Evolutionary conservation across 257 asterid species (phyloP).

Genomic region (Jacaranda copaia): DNA sequence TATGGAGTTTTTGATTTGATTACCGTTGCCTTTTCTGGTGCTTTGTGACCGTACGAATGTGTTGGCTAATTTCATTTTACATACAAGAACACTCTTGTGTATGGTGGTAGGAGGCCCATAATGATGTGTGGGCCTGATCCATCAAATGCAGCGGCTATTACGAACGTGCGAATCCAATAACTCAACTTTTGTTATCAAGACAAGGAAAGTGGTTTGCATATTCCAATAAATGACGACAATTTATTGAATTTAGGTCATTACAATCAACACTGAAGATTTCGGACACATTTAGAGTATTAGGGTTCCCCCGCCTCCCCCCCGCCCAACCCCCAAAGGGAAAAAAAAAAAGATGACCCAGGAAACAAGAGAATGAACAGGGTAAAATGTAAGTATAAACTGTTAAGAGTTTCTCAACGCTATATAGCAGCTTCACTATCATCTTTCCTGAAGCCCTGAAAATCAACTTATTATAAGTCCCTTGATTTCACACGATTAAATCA

Average conservation of each 20-base stretch:
- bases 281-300: too few species aligned
- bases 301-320: too few species aligned
- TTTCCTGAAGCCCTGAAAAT: too few species aligned
- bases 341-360: too few species aligned
- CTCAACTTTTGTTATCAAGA: too few species aligned
- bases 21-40: constrained; percentile 9
- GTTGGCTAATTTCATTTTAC: background rate
- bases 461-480: background rate
- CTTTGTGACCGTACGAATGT: background rate
- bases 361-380: too few species aligned
- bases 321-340: too few species aligned
- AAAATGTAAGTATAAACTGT: background rate
- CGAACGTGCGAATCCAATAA: too few species aligned
- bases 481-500: background rate
- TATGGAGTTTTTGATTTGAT: constrained; percentile 20
- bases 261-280: too few species aligned
- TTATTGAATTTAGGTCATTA: too few species aligned
- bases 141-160: background rate
- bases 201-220: too few species aligned
- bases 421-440: background rate
- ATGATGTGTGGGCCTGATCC: constrained; percentile 4
- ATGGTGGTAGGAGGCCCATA: background rate
- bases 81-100: background rate
- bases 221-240: too few species aligned
- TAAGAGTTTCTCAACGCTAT: background rate